These are phyloP conservation scores for Colletotrichum spaethianum DNA, from an alignment of 2,329 filamentous ascomycete genomes.

Conservation along the genomic window DNA sequence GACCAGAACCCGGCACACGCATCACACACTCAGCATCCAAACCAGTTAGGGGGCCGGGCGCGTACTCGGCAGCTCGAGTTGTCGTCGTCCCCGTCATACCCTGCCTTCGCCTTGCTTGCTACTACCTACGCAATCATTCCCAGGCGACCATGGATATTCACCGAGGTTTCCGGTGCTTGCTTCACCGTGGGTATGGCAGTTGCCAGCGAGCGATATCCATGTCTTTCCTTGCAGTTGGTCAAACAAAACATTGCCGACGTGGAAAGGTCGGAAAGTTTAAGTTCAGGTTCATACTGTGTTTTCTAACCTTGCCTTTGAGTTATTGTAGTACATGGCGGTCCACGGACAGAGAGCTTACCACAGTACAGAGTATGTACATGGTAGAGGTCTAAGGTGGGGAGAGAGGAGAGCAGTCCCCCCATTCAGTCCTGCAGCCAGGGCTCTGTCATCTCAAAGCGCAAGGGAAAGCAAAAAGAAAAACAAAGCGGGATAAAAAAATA, in stretches of 20 bases:
- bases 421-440: constrained; percentile 15
- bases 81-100: constrained; percentile 10
- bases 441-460: constrained; percentile 28
- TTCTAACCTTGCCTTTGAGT: background rate
- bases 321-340: background rate
- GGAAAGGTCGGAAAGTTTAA: background rate
- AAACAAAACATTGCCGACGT: background rate
- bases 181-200: background rate
- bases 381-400: background rate
- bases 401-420: background rate
- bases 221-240: background rate
- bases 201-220: background rate
- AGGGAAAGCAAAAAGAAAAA: background rate
- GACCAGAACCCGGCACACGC: background rate
- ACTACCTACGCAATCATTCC: background rate
- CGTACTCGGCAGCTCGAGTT: constrained; percentile 18
- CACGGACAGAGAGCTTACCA: background rate
- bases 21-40: constrained; percentile 4
- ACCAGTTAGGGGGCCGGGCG: constrained; percentile 12
- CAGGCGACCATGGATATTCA: background rate
- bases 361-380: background rate
- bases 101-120: too few species aligned
- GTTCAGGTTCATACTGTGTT: background rate
- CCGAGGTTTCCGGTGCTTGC: background rate
- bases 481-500: background rate